Conservation (phyloP, 116 monocot genomes). For the Posidonia oceanica region DNA sequence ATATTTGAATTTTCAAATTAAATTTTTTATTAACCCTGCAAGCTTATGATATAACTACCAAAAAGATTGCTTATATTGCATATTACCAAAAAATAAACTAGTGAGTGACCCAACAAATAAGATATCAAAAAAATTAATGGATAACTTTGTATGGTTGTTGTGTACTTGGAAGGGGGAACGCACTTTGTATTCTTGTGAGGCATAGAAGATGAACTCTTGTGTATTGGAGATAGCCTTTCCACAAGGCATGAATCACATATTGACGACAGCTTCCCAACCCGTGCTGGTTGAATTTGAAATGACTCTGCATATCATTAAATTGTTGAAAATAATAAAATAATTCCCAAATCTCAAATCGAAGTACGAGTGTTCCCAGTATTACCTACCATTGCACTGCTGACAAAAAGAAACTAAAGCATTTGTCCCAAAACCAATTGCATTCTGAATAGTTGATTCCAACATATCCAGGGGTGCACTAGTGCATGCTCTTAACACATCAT, state of each 20-base stretch:
- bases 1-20: too few relatives aligned
- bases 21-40: too few relatives aligned
- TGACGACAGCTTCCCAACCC: constrained; percentile 33
- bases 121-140: too few relatives aligned
- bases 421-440: constrained; percentile 28
- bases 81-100: too few relatives aligned
- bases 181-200: constrained; percentile 27
- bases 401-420: constrained; percentile 4
- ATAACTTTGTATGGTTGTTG: too few relatives aligned
- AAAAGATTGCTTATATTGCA: too few relatives aligned
- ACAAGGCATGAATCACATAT: constrained; percentile 49
- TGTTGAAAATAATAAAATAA: not conserved
- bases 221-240: constrained; percentile 20
- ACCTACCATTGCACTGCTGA: constrained; percentile 43
- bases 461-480: constrained; percentile 40
- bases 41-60: too few relatives aligned
- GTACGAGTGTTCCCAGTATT: not conserved
- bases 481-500: constrained; percentile 57
- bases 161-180: not conserved
- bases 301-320: constrained; percentile 5
- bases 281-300: constrained; percentile 14
- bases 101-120: too few relatives aligned
- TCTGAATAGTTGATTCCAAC: constrained; percentile 61
- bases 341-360: constrained; percentile 4
- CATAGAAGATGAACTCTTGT: constrained; percentile 10